Percentiles rank a stretch among this genome's conserved stretches.
Evolutionary conservation across 2,329 filamentous ascomycete species (phyloP).

Genomic region (Pseudohalonectria lignicola): DNA sequence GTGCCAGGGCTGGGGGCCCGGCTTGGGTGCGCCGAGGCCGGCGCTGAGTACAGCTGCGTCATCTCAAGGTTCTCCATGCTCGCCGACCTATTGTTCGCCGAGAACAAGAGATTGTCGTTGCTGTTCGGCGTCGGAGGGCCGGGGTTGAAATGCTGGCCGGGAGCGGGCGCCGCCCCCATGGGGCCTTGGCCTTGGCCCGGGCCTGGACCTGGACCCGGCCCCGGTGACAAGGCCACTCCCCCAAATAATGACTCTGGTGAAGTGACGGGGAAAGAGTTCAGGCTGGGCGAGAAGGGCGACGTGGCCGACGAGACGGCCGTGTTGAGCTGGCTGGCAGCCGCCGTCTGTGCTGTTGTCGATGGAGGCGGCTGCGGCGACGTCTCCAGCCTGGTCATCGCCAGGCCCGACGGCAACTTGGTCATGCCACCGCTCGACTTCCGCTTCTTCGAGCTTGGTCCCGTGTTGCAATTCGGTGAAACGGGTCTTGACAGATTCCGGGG

Average conservation of each 20-base stretch:
- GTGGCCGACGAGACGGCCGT: constrained; percentile 25
- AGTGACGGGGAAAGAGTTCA: constrained; percentile 27
- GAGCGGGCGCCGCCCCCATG: too few relatives aligned
- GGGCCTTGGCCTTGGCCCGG: too few relatives aligned
- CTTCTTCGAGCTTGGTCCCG: constrained; percentile 64
- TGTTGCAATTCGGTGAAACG: constrained; percentile 54
- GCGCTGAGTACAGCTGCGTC: constrained; percentile 59
- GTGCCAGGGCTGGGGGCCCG: constrained; percentile 63
- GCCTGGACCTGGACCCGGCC: too few relatives aligned
- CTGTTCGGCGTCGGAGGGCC: constrained; percentile 57
- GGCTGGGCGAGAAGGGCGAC: constrained; percentile 42
- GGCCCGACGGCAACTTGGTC: constrained; percentile 56
- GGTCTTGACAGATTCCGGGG: constrained; percentile 60
- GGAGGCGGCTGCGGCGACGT: constrained; percentile 30
- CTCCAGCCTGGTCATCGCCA: constrained; percentile 77
- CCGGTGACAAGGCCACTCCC: background rate
- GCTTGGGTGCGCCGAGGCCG: constrained; percentile 62
- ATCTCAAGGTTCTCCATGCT: constrained; percentile 56
- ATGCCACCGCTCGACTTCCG: constrained; percentile 61
- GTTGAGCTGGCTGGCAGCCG: constrained; percentile 12
- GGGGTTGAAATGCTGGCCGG: constrained; percentile 32
- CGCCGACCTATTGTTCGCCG: constrained; percentile 44
- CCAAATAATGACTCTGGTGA: constrained; percentile 27
- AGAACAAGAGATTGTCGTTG: constrained; percentile 48
- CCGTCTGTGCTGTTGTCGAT: too few relatives aligned